These are phyloP conservation scores for Diutina rugosa DNA, from an alignment of 1,139 yeast genomes.

Conservation along the genomic window DNA sequence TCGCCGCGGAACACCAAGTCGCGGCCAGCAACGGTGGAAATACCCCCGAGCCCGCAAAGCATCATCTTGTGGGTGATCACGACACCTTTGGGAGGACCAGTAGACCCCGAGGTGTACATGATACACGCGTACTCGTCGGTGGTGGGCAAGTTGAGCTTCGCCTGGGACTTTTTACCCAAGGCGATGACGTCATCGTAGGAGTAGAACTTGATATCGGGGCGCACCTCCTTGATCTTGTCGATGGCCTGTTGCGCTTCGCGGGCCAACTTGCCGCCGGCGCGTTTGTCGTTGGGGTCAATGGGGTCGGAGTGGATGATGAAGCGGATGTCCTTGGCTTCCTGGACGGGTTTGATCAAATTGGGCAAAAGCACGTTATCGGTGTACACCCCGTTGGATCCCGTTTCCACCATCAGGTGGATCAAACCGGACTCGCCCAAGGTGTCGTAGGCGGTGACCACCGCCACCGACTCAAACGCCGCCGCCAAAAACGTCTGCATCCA, in stretches of 20 bases:
- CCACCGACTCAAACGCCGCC: constrained; percentile 61
- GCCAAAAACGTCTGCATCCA: constrained; percentile 91
- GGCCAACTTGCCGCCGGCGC: constrained; percentile 48
- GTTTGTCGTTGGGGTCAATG: constrained; percentile 48
- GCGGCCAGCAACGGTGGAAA: constrained; percentile 48
- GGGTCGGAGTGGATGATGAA: constrained; percentile 60
- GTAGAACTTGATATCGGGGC: constrained; percentile 67
- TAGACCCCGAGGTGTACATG: constrained; percentile 98
- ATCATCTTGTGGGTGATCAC: constrained; percentile 69
- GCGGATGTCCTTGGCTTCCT: constrained; percentile 49
- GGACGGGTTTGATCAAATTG: constrained; percentile 59
- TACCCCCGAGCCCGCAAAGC: constrained; percentile 78
- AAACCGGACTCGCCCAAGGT: constrained; percentile 90
- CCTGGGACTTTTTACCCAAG: constrained; percentile 35
- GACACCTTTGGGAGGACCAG: constrained; percentile 97
- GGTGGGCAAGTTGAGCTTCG: constrained; percentile 21
- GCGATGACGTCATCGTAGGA: constrained; percentile 54
- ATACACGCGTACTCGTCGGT: constrained; percentile 79
- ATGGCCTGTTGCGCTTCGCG: constrained; percentile 42
- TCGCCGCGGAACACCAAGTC: constrained; percentile 41
- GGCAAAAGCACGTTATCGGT: constrained; percentile 66
- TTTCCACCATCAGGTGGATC: constrained; percentile 73
- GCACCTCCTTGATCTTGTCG: constrained; percentile 41
- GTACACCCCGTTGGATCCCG: constrained; percentile 66
- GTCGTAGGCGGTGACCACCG: constrained; percentile 94